phyloP scores from a whole-genome alignment of 225 moss, liverwort and hornwort genomes.

The Marchantia polymorpha region DNA sequence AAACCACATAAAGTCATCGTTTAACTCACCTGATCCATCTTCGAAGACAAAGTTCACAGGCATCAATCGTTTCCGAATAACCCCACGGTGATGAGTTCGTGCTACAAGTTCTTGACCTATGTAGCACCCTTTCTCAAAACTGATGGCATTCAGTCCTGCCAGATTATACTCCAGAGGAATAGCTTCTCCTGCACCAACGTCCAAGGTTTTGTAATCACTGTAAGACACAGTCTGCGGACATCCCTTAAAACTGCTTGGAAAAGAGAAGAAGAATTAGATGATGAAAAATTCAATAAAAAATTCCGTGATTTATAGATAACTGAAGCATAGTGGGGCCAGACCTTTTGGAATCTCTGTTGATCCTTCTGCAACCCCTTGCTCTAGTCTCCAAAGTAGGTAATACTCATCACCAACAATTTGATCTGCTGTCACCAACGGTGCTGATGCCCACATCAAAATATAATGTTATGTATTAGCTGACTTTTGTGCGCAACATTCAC shows the following conservation, averaged over 20 bases:
- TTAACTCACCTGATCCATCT: slow-evolving; percentile 67
- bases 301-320: too few species aligned
- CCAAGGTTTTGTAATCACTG: background rate
- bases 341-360: slow-evolving; percentile 88
- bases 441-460: slow-evolving; percentile 37
- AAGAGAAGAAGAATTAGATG: background rate
- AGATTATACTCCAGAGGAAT: slow-evolving; percentile 93
- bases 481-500: background rate
- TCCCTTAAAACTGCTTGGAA: too few species aligned
- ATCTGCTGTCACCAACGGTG: slow-evolving; percentile 70
- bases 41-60: slow-evolving; percentile 64
- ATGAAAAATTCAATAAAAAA: too few species aligned
- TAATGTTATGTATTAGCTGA: background rate
- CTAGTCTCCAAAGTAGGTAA: slow-evolving; percentile 83
- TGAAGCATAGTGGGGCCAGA: slow-evolving; percentile 11
- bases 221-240: too few species aligned
- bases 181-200: slow-evolving; percentile 60
- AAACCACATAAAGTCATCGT: slow-evolving; percentile 11
- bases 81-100: slow-evolving; percentile 91
- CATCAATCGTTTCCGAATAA: slow-evolving; percentile 83
- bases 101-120: slow-evolving; percentile 94
- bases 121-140: slow-evolving; percentile 96
- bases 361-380: slow-evolving; percentile 91
- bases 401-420: slow-evolving; percentile 64
- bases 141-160: slow-evolving; percentile 82